Conservation (phyloP, 768 basidiomycete species). For the Fistulinella prunicolor region DNA sequence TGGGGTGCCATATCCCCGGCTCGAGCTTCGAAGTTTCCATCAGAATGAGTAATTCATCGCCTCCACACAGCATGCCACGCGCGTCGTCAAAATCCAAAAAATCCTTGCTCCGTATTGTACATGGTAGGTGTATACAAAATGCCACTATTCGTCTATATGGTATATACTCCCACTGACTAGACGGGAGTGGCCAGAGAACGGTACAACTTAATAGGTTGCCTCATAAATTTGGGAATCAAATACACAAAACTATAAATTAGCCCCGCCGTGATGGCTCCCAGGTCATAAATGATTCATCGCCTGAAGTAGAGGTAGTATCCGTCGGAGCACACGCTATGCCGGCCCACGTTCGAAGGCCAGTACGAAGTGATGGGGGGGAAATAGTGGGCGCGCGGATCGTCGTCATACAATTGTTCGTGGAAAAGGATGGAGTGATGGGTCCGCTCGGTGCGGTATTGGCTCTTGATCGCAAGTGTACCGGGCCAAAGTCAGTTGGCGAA, state of each 20-base stretch:
- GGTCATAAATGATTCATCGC: constrained; percentile 60
- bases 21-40: too few relatives aligned
- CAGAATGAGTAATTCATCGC: not conserved
- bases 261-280: constrained; percentile 50
- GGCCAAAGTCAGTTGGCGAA: constrained; percentile 25
- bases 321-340: constrained; percentile 12
- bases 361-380: constrained; percentile 15
- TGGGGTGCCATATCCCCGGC: too few relatives aligned
- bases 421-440: constrained; percentile 6
- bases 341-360: constrained; percentile 17
- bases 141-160: not conserved
- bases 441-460: constrained; percentile 9
- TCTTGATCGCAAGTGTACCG: constrained; percentile 11
- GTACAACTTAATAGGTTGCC: not conserved
- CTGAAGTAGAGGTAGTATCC: constrained; percentile 33
- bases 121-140: not conserved
- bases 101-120: not conserved
- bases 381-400: constrained; percentile 19
- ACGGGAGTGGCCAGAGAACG: not conserved
- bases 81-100: too few relatives aligned
- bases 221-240: not conserved
- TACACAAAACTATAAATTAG: constrained; percentile 14
- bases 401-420: constrained; percentile 15
- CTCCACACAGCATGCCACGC: not conserved
- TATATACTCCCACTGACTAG: not conserved